Conservation (phyloP, 768 basidiomycete genomes). For the Podaxis sp. region DNA sequence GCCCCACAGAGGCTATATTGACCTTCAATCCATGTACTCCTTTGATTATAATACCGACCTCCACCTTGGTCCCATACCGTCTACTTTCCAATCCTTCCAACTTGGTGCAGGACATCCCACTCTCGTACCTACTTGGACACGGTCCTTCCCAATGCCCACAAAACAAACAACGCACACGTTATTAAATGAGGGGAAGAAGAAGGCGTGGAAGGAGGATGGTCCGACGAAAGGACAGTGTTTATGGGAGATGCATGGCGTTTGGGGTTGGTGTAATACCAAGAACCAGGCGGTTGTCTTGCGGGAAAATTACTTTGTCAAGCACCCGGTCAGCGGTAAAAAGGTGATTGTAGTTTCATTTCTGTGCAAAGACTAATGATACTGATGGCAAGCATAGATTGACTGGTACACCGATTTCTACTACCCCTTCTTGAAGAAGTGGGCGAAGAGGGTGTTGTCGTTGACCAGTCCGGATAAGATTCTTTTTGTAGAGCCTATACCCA, state of each 20-base stretch:
- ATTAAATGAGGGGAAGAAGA: slow-evolving; percentile 58
- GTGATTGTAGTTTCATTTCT: slow-evolving; percentile 32
- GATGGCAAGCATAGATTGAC: slow-evolving; percentile 52
- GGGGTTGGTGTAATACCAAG: slow-evolving; percentile 78
- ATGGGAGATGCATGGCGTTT: slow-evolving; percentile 93
- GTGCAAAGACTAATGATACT: neutral
- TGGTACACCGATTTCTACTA: slow-evolving; percentile 89
- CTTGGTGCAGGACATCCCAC: slow-evolving; percentile 90
- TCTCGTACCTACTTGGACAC: slow-evolving; percentile 71
- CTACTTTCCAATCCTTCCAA: slow-evolving; percentile 85
- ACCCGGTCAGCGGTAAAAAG: slow-evolving; percentile 64
- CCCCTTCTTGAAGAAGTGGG: slow-evolving; percentile 74
- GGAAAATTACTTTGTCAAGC: slow-evolving; percentile 79
- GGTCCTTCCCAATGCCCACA: slow-evolving; percentile 90
- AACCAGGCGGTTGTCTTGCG: slow-evolving; percentile 72
- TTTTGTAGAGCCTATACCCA: slow-evolving; percentile 88
- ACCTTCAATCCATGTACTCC: slow-evolving; percentile 73
- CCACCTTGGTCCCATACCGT: slow-evolving; percentile 78
- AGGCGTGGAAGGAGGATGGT: slow-evolving; percentile 73
- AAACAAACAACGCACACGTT: slow-evolving; percentile 54
- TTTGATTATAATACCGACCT: slow-evolving; percentile 97
- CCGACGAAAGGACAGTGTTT: slow-evolving; percentile 73
- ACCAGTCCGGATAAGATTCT: slow-evolving; percentile 56
- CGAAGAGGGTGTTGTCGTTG: slow-evolving; percentile 50
- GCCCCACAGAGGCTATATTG: slow-evolving; percentile 91